Conservation (phyloP, 106 monocot species). For the Xerophyta viscosa region DNA sequence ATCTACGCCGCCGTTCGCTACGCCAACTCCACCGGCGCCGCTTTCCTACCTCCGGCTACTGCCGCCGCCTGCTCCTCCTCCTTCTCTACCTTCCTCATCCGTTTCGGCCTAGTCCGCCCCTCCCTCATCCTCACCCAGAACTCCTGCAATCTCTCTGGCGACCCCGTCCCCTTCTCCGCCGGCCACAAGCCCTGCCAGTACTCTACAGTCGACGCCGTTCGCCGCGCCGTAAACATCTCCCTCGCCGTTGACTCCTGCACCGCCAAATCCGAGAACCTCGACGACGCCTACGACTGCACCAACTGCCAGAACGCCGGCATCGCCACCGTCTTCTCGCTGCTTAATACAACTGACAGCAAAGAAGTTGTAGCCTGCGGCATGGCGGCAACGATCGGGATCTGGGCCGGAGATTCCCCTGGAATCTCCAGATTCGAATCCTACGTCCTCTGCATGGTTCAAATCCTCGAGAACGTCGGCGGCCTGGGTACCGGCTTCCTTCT, state of each 20-base stretch:
- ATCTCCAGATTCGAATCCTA: constrained; percentile 31
- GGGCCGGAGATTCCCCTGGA: constrained; percentile 24
- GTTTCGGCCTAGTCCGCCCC: constrained; percentile 33
- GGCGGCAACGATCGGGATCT: constrained; percentile 50
- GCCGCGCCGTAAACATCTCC: constrained; percentile 21
- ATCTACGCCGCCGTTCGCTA: constrained; percentile 48
- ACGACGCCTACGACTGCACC: constrained; percentile 22
- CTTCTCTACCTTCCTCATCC: constrained; percentile 38
- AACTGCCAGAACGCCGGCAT: constrained; percentile 48
- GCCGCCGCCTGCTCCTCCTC: constrained; percentile 39
- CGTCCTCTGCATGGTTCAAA: constrained; percentile 39
- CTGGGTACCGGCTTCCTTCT: constrained; percentile 26
- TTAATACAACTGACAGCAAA: constrained; percentile 25
- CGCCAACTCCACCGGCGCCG: constrained; percentile 47
- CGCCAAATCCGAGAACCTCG: not conserved
- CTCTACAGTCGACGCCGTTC: constrained; percentile 25
- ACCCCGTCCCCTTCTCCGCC: constrained; percentile 17
- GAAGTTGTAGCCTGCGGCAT: constrained; percentile 57
- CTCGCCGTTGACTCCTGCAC: constrained; percentile 25
- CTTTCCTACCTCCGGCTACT: constrained; percentile 40
- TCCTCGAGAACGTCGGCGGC: constrained; percentile 39
- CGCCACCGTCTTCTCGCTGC: constrained; percentile 25
- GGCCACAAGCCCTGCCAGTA: constrained; percentile 45
- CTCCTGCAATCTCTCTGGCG: constrained; percentile 34
- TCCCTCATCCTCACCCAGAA: constrained; percentile 34